Evolutionary conservation across 352 stramenopile genomes (phyloP).

Genomic region (Phytophthora cajani): DNA sequence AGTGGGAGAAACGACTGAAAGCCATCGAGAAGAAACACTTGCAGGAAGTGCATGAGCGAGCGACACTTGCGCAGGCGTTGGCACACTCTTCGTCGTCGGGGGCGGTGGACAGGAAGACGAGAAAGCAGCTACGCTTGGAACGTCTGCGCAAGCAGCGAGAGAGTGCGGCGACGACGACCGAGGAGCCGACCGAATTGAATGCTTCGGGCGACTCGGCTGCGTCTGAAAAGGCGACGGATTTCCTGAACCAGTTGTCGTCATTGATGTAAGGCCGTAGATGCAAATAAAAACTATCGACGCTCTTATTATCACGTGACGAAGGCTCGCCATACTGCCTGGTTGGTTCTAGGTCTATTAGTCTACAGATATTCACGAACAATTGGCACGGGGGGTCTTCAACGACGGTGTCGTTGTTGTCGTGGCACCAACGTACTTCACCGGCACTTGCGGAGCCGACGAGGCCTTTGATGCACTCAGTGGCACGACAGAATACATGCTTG

Average conservation of each 20-base stretch:
- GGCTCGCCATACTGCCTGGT: neutral
- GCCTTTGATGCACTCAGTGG: constrained; percentile 2
- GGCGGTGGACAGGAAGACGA: constrained; percentile 46
- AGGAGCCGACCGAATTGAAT: constrained; percentile 2
- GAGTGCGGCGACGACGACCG: constrained; percentile 7
- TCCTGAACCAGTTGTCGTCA: constrained; percentile 61
- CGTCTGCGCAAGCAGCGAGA: constrained; percentile 56
- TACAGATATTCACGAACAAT: constrained; percentile 15
- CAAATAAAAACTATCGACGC: constrained; percentile 11
- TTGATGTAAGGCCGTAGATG: constrained; percentile 37
- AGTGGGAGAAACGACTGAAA: constrained; percentile 84
- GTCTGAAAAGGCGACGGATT: constrained; percentile 60
- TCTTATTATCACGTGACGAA: constrained; percentile 8
- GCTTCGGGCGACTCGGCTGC: constrained; percentile 37
- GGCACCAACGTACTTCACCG: constrained; percentile 2
- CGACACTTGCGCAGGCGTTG: constrained; percentile 52
- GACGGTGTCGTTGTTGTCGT: constrained; percentile 1
- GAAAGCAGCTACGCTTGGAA: constrained; percentile 72
- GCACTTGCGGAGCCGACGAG: neutral
- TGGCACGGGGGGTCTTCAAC: neutral
- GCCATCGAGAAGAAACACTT: constrained; percentile 66
- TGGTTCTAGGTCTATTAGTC: constrained; percentile 18
- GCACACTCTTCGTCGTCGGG: constrained; percentile 18
- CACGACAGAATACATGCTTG: constrained; percentile 18
- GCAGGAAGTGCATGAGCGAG: constrained; percentile 67